Percentiles rank a stretch among this genome's conserved stretches.
Evolutionary conservation across 306 rosid species (phyloP).

Genomic region (Vicia sativa): DNA sequence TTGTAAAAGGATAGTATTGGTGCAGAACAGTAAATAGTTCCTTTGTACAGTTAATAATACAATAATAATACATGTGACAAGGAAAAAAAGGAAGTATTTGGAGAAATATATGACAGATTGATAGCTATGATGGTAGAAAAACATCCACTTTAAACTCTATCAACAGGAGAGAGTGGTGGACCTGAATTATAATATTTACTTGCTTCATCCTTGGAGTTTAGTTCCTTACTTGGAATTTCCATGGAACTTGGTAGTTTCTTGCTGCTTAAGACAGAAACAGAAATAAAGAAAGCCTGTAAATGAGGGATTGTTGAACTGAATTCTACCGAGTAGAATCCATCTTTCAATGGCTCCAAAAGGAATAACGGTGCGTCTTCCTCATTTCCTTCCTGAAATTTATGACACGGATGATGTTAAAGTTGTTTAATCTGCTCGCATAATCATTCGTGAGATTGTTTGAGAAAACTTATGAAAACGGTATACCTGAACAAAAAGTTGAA

Average conservation of each 20-base stretch:
- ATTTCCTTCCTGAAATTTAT: constrained; percentile 62
- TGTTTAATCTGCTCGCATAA: background rate
- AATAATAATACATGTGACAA: constrained; percentile 28
- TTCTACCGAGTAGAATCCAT: constrained; percentile 68
- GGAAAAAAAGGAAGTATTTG: constrained; percentile 10
- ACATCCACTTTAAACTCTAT: constrained; percentile 63
- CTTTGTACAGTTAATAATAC: constrained; percentile 44
- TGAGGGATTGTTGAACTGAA: constrained; percentile 70
- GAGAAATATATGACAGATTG: constrained; percentile 28
- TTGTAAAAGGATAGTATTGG: constrained; percentile 42
- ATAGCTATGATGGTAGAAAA: constrained; percentile 35
- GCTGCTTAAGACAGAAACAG: constrained; percentile 56
- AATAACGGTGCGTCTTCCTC: constrained; percentile 55
- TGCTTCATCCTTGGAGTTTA: constrained; percentile 44
- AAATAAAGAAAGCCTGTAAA: constrained; percentile 84
- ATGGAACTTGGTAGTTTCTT: constrained; percentile 49
- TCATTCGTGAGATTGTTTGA: background rate
- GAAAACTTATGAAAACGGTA: background rate
- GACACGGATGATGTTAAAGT: constrained; percentile 27
- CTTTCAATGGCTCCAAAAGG: constrained; percentile 67
- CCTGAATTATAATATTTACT: constrained; percentile 59
- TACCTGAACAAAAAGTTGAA: constrained; percentile 80
- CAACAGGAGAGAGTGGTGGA: constrained; percentile 90
- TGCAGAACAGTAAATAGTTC: constrained; percentile 32
- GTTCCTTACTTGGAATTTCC: constrained; percentile 40